Conservation (phyloP, 2,329 filamentous ascomycete genomes). For the Fusarium beomiforme region DNA sequence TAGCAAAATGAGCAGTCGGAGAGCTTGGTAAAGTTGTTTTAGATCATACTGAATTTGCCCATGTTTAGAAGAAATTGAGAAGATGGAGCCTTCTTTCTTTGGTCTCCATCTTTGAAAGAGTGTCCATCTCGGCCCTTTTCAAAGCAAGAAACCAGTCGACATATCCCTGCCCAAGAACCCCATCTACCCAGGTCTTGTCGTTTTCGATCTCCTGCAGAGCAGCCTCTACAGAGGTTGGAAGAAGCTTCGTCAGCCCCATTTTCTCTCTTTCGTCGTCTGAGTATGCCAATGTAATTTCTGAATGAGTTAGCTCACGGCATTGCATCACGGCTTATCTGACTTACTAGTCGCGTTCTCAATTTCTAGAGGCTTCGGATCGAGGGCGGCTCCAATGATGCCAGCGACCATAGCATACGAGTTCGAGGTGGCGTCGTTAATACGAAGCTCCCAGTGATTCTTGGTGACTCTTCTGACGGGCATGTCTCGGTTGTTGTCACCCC, state of each 20-base stretch:
- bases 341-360: neutral
- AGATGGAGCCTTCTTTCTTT: neutral
- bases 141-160: constrained; percentile 12
- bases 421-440: neutral
- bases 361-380: neutral
- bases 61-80: neutral
- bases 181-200: neutral
- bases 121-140: constrained; percentile 1
- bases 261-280: neutral
- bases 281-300: neutral
- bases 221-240: neutral
- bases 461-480: constrained; percentile 11
- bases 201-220: neutral
- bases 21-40: too few relatives aligned
- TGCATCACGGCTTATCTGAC: rapidly evolving
- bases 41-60: too few relatives aligned
- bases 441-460: constrained; percentile 8
- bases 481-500: constrained; percentile 9
- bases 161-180: neutral
- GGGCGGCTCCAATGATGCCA: neutral
- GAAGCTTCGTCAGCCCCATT: neutral
- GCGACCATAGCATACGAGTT: constrained; percentile 11
- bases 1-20: too few relatives aligned
- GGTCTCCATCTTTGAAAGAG: neutral
- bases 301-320: neutral